Evolutionary conservation across 768 basidiomycete genomes (phyloP).

Genomic region (Serendipita vermifera): DNA sequence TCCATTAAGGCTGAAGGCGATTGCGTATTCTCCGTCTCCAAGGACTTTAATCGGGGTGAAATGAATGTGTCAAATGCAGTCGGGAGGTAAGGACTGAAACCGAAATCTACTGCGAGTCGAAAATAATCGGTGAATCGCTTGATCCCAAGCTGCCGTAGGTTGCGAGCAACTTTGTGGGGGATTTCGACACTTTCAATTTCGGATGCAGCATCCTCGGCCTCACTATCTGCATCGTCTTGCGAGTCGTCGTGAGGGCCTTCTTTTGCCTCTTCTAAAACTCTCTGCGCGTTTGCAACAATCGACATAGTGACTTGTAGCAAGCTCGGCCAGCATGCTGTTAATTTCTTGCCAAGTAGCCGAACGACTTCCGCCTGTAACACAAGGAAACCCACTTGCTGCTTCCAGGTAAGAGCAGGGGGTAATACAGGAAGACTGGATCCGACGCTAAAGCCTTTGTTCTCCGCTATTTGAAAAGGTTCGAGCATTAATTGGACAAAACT

Average conservation of each 20-base stretch:
- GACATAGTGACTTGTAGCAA: constrained; percentile 58
- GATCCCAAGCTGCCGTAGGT: constrained; percentile 68
- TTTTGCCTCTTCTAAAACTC: constrained; percentile 11
- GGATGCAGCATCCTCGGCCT: constrained; percentile 20
- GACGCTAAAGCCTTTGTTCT: constrained; percentile 22
- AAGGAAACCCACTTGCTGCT: constrained; percentile 75
- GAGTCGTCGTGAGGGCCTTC: constrained; percentile 28
- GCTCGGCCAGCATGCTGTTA: constrained; percentile 57
- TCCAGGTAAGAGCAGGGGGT: constrained; percentile 21
- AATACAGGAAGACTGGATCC: constrained; percentile 24
- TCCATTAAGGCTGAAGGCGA: constrained; percentile 81
- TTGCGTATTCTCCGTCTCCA: constrained; percentile 82
- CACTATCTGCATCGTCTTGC: constrained; percentile 27
- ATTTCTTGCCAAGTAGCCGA: constrained; percentile 63
- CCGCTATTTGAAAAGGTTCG: constrained; percentile 36
- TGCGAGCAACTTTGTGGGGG: constrained; percentile 36
- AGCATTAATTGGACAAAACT: constrained; percentile 83
- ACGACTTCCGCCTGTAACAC: constrained; percentile 74
- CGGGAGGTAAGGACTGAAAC: constrained; percentile 59
- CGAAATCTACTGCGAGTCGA: constrained; percentile 54
- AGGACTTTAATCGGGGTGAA: constrained; percentile 59
- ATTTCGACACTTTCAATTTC: constrained; percentile 13
- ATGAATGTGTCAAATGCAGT: constrained; percentile 59
- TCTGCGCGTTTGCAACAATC: constrained; percentile 53
- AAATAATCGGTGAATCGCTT: constrained; percentile 85